Base-by-base conservation (phyloP, 2,329 filamentous ascomycete genomes). In the Fonsecaea nubica region DNA sequence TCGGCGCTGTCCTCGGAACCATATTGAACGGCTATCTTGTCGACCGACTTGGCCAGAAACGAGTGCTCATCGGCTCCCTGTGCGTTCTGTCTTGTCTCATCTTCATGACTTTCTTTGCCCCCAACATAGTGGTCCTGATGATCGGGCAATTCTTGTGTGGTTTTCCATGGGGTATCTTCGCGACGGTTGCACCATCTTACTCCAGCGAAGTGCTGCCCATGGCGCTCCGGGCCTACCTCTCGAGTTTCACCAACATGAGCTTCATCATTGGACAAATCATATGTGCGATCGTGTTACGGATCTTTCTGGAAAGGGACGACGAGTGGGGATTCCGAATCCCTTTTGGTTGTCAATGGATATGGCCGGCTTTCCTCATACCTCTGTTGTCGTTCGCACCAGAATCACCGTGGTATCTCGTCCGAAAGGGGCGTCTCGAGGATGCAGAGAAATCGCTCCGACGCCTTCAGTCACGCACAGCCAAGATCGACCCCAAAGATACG, bases 51-150 rank as follows among this genome's bases (percentile, higher is more conserved):
- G 68, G 68, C 3, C 68, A 69, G 55, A 67, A 68, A 42, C 57
- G 62, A n/a, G 64, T 67, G 15, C 50, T 69, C 12, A n/a, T 69
- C n/a, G 65, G 65, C 33, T 52, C 65, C 4, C 48, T 69, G 15
- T 52, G 58, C 48, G 18, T 62, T 9, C 65, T 69, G 13, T 62
- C 65, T n/a, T 58, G 63, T 8, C 58, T 75, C 36, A 75, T 76
- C 48, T 76, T 75, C 63, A 71, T 75, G 21, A 70, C 71, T 0
- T 75, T 76, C 66, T 76, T 76, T 40, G 68, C 74, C 1, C 69
- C 69, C 4, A 71, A 65, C n/a, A 69, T 75, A 33, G 62, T 72
- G 30, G 66, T 74, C 15, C 69, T 75, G 5, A 69, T 74, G 30
- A 69, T 71, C 21, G 74, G 73, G 33, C 69, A 73, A 35, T 71